These are phyloP conservation scores for Acacia melanoxylon DNA, from an alignment of 306 rosid genomes.

Conservation along the genomic window DNA sequence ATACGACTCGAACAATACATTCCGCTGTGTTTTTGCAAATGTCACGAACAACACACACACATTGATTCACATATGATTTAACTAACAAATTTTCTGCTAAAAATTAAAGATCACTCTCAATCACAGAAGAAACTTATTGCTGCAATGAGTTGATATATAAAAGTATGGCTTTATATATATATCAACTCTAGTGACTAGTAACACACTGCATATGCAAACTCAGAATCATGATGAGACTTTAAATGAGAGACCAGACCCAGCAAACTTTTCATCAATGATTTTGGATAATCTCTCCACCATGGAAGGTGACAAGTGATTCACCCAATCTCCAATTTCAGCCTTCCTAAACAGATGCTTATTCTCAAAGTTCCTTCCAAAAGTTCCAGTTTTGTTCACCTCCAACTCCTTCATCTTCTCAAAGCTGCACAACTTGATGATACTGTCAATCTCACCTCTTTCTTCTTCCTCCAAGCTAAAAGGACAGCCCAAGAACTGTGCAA, in stretches of 20 bases:
- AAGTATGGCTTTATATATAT: no score
- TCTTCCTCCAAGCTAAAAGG: slow-evolving; percentile 52
- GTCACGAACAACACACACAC: no score
- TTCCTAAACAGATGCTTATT: slow-evolving; percentile 51
- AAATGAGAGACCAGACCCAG: slow-evolving; percentile 43
- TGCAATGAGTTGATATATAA: neutral
- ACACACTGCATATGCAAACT: no score
- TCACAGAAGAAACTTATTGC: neutral
- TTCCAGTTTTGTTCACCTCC: slow-evolving; percentile 47
- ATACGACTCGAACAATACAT: no score
- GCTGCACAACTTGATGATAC: slow-evolving; percentile 45
- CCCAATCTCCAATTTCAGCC: slow-evolving; percentile 64
- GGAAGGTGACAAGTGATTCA: slow-evolving; percentile 48
- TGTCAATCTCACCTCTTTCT: slow-evolving; percentile 39
- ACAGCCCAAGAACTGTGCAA: slow-evolving; percentile 45
- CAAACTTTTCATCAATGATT: slow-evolving; percentile 43
- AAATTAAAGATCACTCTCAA: neutral
- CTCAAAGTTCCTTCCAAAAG: slow-evolving; percentile 34
- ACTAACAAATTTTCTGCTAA: neutral
- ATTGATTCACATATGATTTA: neutral
- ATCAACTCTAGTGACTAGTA: no score
- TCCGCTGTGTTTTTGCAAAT: no score
- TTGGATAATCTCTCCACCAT: slow-evolving; percentile 49
- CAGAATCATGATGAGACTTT: neutral
- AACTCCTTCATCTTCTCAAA: slow-evolving; percentile 51